Conservation (phyloP, 805 yeast genomes). For the Blastobotrys robertii region DNA sequence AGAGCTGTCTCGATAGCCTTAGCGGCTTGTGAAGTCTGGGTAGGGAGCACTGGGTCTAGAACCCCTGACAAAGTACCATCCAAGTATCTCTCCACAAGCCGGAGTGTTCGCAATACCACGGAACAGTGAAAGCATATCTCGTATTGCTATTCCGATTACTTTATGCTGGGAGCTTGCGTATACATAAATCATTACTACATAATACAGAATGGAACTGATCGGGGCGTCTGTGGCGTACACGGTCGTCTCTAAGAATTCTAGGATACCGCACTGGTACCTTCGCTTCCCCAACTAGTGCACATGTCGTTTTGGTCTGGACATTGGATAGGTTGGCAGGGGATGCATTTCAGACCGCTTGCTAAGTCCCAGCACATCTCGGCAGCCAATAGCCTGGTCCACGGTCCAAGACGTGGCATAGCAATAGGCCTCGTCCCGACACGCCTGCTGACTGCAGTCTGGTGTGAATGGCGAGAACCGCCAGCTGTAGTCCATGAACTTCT, state of each 20-base stretch:
- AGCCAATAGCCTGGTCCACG: constrained; percentile 20
- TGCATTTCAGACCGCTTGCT: constrained; percentile 5
- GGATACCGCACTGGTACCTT: not conserved
- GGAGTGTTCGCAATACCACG: no score
- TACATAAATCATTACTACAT: no score
- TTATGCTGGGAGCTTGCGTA: no score
- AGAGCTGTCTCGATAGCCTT: no score
- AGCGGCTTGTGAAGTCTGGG: no score
- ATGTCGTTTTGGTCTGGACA: constrained; percentile 21
- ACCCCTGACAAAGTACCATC: no score
- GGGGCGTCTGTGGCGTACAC: not conserved
- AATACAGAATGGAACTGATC: no score
- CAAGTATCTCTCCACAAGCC: no score
- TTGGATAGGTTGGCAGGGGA: constrained; percentile 21
- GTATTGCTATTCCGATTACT: no score
- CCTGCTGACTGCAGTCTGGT: constrained; percentile 36
- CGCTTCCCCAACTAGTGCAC: constrained; percentile 2
- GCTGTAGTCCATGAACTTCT: constrained; percentile 38
- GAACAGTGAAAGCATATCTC: no score
- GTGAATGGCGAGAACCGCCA: constrained; percentile 47
- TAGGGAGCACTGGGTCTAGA: no score
- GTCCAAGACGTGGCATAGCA: constrained; percentile 31
- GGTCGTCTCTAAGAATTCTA: not conserved
- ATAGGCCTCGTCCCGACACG: constrained; percentile 31
- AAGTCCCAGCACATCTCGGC: constrained; percentile 10